Conservation (phyloP, 306 rosid genomes). For the Prunus kanzakura region DNA sequence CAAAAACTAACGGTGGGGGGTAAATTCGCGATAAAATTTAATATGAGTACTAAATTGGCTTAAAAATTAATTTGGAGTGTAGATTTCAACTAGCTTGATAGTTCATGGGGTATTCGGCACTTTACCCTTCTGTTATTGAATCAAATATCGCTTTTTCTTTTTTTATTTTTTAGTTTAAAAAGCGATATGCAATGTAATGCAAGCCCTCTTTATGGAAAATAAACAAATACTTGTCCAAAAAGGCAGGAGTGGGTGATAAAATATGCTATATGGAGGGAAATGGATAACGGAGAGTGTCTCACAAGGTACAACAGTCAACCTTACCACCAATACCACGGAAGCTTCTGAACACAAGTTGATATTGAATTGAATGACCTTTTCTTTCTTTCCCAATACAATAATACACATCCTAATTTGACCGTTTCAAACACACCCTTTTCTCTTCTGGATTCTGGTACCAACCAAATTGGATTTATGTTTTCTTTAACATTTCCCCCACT, state of each 20-base stretch:
- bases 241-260: not conserved
- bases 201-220: no score
- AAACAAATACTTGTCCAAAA: not conserved
- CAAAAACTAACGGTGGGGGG: no score
- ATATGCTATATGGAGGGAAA: not conserved
- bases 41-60: no score
- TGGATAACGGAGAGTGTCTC: not conserved
- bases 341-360: not conserved
- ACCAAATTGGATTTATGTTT: not conserved
- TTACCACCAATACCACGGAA: not conserved
- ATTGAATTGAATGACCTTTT: not conserved
- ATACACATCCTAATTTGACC: not conserved
- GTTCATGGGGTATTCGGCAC: no score
- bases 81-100: no score
- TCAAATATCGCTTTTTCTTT: no score
- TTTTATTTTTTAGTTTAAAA: no score
- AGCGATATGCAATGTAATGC: no score
- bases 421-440: not conserved
- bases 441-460: no score
- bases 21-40: no score
- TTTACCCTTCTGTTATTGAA: no score
- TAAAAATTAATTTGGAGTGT: no score
- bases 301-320: conserved; percentile 6
- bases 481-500: not conserved
- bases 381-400: not conserved